A percentile compares a stretch with the other conserved stretches of the same genome.
phyloP scores from a whole-genome alignment of 257 asterid genomes.

The Fraxinus americana region DNA sequence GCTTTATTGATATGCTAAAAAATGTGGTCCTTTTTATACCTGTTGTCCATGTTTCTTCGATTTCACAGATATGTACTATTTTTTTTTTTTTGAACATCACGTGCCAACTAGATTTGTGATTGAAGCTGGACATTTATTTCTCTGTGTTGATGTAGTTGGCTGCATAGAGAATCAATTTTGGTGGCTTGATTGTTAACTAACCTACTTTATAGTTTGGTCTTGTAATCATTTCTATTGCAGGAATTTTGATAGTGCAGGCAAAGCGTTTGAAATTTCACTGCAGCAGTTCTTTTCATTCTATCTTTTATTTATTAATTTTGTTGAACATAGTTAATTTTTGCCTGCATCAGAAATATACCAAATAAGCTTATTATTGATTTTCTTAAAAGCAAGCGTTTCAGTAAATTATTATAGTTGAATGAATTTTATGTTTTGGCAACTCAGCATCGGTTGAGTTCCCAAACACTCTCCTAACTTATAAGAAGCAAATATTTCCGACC shows the following conservation, averaged over 20 bases:
- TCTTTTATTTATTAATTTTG: not conserved
- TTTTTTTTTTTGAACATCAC: not conserved
- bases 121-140: not conserved
- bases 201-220: constrained; percentile 10
- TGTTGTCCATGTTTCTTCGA: constrained; percentile 16
- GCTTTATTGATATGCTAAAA: too few relatives aligned
- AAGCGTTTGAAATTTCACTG: constrained; percentile 15
- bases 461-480: not conserved
- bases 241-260: not conserved
- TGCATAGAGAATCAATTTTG: not conserved
- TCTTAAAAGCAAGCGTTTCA: not conserved
- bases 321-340: too few relatives aligned
- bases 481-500: not conserved
- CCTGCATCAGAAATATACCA: too few relatives aligned
- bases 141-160: not conserved
- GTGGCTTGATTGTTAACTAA: constrained; percentile 11
- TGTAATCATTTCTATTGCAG: constrained; percentile 18
- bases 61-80: not conserved
- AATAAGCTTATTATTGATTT: not conserved
- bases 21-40: not conserved
- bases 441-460: not conserved
- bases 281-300: constrained; percentile 16
- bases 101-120: not conserved
- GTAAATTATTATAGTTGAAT: not conserved
- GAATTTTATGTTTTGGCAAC: not conserved